Evolutionary conservation across 306 rosid genomes (phyloP), one percentile per base, ranked within the genome.

Genomic region (Trifolium subterraneum): DNA sequence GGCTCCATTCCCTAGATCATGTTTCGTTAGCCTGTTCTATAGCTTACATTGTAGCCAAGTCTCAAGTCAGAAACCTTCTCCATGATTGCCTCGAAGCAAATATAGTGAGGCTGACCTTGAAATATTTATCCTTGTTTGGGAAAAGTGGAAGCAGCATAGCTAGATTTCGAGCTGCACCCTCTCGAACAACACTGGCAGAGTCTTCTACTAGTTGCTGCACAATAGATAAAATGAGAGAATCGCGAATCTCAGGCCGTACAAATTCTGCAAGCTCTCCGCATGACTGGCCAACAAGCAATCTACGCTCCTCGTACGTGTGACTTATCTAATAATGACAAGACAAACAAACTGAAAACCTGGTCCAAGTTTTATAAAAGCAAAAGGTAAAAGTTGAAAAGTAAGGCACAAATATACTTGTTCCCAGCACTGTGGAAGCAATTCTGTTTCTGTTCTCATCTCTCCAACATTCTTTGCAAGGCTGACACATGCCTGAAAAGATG

Each of bases 41-140:
- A 95, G 97, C 98, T 95, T 92, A 92, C 99, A 87, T 90, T 88
- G 96, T 83, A 90, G 91, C 88, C 89, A 90, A 90, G 96, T 90
- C 90, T 88, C 97, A 92, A 86, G 96, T 94, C 95, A 94, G 97
- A 91, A 92, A 86, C 90, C 98, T 89, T 90, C 96, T 94, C 96
- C 96, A 92, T 87, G 96, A 92, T 84, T 91, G 96, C 98, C 97
- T 92, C 96, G 92, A 92, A 92, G 95, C 99, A 90, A 87, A 87
- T 91, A 84, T 92, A 95, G 97, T 95, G 98, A 90, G 90, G 99
- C 99, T 92, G 97, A 94, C 99, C 99, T 94, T 94, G 99, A 90
- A 92, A 94, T 92, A 94, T 88, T 94, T 94, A 80, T 92, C 99
- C 82, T 68, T 80, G 88, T 87, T 88, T 8, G 99, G 99, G 70